Percentiles rank a stretch among this genome's conserved stretches.
Conservation (phyloP, 257 asterid genomes). For the Penstemon davidsonii region DNA sequence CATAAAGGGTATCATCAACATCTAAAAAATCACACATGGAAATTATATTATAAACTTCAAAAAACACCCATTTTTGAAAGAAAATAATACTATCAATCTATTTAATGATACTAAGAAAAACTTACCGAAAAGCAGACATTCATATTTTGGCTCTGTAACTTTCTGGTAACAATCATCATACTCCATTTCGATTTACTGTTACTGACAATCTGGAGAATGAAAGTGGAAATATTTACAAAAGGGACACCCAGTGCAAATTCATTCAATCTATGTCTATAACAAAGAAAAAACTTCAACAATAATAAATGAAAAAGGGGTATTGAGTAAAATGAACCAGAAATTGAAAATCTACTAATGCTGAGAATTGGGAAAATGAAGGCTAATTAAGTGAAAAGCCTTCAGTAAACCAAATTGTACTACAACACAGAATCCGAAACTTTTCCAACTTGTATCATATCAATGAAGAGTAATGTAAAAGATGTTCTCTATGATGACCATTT, state of each 20-base stretch:
- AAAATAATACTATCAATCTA: background rate
- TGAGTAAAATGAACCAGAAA: background rate
- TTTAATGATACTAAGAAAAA: slow-evolving; percentile 2
- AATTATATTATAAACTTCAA: background rate
- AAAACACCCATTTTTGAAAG: background rate
- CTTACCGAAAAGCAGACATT: slow-evolving; percentile 88
- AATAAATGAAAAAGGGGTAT: background rate
- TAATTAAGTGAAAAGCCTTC: too few relatives aligned
- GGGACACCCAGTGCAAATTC: background rate
- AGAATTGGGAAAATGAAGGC: background rate
- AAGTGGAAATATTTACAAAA: background rate
- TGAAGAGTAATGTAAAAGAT: background rate
- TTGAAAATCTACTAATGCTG: background rate
- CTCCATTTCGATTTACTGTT: slow-evolving; percentile 52
- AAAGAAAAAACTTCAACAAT: too few relatives aligned
- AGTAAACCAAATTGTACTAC: too few relatives aligned
- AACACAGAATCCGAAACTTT: too few relatives aligned
- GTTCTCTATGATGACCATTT: background rate
- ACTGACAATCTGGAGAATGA: slow-evolving; percentile 22
- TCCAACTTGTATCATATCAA: too few relatives aligned
- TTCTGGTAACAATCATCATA: slow-evolving; percentile 35
- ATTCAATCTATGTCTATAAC: background rate
- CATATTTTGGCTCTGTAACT: slow-evolving; percentile 51
- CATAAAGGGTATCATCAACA: slow-evolving; percentile 91
- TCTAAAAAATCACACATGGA: slow-evolving; percentile 41